phyloP scores from a whole-genome alignment of 2,329 filamentous ascomycete genomes.

The Clarireedia hainanense region DNA sequence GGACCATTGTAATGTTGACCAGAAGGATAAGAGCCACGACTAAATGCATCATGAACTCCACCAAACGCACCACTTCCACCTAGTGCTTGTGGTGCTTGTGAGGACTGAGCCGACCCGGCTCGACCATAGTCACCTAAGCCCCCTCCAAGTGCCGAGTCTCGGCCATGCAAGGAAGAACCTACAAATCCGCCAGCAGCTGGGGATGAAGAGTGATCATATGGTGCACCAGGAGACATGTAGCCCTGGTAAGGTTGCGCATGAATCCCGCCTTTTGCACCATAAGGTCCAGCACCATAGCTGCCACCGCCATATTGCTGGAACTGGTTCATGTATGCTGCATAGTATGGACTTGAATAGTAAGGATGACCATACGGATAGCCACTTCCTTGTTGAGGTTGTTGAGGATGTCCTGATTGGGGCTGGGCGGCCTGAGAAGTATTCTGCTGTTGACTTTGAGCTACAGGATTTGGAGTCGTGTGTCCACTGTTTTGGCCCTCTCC shows the following conservation, averaged over 20 bases:
- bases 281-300: constrained; percentile 30
- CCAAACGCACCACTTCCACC: constrained; percentile 28
- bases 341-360: constrained; percentile 57
- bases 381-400: constrained; percentile 38
- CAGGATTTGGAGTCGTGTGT: constrained; percentile 82
- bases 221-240: constrained; percentile 29
- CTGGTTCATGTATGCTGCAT: constrained; percentile 50
- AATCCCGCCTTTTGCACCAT: constrained; percentile 28
- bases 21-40: constrained; percentile 28
- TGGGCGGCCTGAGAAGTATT: constrained; percentile 36
- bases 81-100: constrained; percentile 27
- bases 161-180: constrained; percentile 28
- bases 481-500: constrained; percentile 78
- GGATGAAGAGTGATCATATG: constrained; percentile 30
- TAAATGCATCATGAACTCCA: constrained; percentile 28
- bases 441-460: constrained; percentile 45
- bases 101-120: constrained; percentile 27
- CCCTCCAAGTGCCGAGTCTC: constrained; percentile 28
- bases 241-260: constrained; percentile 29
- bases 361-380: constrained; percentile 48
- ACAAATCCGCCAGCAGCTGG: constrained; percentile 28
- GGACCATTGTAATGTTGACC: constrained; percentile 27
- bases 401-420: constrained; percentile 39
- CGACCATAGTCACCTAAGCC: constrained; percentile 30
- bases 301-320: constrained; percentile 36